phyloP scores from a whole-genome alignment of 345 rosid species.

The Geranium rotundifolium region DNA sequence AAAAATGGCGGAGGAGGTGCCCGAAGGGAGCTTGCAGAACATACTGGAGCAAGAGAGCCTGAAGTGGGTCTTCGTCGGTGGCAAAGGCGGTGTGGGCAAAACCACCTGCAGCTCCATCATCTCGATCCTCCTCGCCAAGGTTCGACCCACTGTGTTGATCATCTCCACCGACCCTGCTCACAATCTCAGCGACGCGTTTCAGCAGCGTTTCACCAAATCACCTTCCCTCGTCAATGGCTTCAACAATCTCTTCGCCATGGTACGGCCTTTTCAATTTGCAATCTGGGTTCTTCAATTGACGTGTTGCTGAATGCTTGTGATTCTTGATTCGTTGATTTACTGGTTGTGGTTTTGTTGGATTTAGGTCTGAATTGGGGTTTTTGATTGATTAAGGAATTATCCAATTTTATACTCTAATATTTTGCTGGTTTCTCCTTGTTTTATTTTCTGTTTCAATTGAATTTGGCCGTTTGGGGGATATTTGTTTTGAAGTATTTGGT shows the following conservation, averaged over 20 bases:
- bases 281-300: background rate
- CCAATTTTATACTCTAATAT: too few relatives aligned
- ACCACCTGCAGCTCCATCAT: conserved; percentile 94
- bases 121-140: conserved; percentile 61
- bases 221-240: conserved; percentile 90
- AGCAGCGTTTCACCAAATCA: conserved; percentile 79
- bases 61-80: conserved; percentile 98
- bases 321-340: too few relatives aligned
- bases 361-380: too few relatives aligned
- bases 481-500: too few relatives aligned
- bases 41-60: conserved; percentile 74
- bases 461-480: too few relatives aligned
- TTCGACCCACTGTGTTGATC: conserved; percentile 88
- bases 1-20: conserved; percentile 29
- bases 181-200: conserved; percentile 98
- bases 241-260: conserved; percentile 93
- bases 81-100: conserved; percentile 98
- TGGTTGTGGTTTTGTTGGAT: too few relatives aligned
- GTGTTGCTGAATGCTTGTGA: too few relatives aligned
- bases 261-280: conserved; percentile 6
- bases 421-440: too few relatives aligned
- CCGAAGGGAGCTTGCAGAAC: conserved; percentile 68
- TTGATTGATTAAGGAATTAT: too few relatives aligned
- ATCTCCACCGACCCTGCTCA: conserved; percentile 99
- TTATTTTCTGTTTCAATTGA: too few relatives aligned